phyloP scores from a whole-genome alignment of 805 yeast species.

The Candida loeiensis region DNA sequence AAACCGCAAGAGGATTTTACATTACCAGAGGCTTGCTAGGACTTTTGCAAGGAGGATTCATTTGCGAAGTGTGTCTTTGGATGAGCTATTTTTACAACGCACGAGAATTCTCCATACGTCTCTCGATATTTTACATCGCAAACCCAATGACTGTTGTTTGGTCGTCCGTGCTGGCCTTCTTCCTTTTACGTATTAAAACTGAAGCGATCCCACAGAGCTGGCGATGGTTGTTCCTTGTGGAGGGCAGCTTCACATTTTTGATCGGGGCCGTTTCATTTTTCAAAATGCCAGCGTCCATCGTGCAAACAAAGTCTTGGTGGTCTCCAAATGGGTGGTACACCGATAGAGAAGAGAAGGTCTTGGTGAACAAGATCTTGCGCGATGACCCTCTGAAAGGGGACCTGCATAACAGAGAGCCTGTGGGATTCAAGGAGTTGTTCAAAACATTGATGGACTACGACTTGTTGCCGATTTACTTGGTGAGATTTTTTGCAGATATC shows the following conservation, averaged over 20 bases:
- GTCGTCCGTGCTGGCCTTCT: conserved; percentile 20
- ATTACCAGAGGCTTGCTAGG: conserved; percentile 31
- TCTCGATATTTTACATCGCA: conserved; percentile 24
- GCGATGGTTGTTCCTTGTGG: conserved; percentile 65
- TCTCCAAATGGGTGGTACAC: conserved; percentile 17
- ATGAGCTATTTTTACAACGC: conserved; percentile 35
- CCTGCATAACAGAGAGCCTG: conserved; percentile 58
- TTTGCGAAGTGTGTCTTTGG: conserved; percentile 30
- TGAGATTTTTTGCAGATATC: conserved; percentile 18
- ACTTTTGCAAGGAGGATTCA: conserved; percentile 33
- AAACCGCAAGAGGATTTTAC: conserved; percentile 21
- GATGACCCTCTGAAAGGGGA: conserved; percentile 64
- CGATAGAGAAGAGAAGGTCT: conserved; percentile 52
- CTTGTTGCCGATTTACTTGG: conserved; percentile 12
- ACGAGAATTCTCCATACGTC: conserved; percentile 24
- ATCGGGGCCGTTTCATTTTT: conserved; percentile 48
- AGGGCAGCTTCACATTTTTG: conserved; percentile 53
- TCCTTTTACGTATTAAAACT: conserved; percentile 32
- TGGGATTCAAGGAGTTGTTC: conserved; percentile 38
- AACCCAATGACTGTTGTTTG: conserved; percentile 19
- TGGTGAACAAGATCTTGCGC: conserved; percentile 55
- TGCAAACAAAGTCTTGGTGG: conserved; percentile 24
- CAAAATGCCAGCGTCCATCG: conserved; percentile 43
- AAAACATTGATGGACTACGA: conserved; percentile 38
- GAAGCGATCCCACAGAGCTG: conserved; percentile 48